Evolutionary conservation across 1,284 basidiomycete genomes (phyloP).

Genomic region (Ustilago trichophora): DNA sequence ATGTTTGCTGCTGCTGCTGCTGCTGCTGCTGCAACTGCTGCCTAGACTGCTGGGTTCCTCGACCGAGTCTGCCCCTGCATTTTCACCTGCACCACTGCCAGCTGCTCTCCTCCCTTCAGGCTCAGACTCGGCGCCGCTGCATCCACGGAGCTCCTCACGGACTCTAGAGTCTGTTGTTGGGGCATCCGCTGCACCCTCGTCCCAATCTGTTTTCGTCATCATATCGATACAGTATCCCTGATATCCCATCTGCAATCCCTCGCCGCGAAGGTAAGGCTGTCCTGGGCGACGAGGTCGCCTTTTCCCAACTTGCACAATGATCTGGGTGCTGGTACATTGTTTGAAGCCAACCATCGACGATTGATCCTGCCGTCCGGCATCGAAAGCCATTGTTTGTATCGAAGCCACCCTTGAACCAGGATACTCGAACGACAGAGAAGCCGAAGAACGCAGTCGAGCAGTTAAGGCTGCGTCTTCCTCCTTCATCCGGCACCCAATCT

Average conservation of each 20-base stretch:
- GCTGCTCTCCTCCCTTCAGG: too few species aligned
- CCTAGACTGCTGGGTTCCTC: not conserved
- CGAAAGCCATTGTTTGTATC: not conserved
- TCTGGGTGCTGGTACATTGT: conserved; percentile 19
- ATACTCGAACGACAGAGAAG: too few species aligned
- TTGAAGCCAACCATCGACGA: conserved; percentile 1
- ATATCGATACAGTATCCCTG: conserved; percentile 31
- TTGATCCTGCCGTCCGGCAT: not conserved
- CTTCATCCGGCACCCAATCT: not conserved
- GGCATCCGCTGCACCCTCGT: not conserved
- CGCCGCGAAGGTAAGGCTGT: conserved; percentile 18
- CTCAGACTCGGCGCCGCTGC: not conserved
- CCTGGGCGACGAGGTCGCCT: conserved; percentile 10
- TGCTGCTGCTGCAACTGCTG: not conserved
- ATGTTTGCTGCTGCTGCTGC: not conserved
- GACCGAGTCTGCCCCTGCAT: too few species aligned
- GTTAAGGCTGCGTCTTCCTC: not conserved
- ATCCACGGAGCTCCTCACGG: not conserved
- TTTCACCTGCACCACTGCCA: too few species aligned
- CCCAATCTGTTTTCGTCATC: not conserved
- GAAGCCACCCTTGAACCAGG: not conserved
- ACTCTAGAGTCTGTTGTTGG: not conserved
- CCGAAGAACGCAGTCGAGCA: not conserved
- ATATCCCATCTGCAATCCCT: conserved; percentile 39
- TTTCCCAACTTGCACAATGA: conserved; percentile 31